These are phyloP conservation scores for Emergomyces pasteurianus DNA, from an alignment of 2,329 filamentous ascomycete genomes.

Conservation along the genomic window DNA sequence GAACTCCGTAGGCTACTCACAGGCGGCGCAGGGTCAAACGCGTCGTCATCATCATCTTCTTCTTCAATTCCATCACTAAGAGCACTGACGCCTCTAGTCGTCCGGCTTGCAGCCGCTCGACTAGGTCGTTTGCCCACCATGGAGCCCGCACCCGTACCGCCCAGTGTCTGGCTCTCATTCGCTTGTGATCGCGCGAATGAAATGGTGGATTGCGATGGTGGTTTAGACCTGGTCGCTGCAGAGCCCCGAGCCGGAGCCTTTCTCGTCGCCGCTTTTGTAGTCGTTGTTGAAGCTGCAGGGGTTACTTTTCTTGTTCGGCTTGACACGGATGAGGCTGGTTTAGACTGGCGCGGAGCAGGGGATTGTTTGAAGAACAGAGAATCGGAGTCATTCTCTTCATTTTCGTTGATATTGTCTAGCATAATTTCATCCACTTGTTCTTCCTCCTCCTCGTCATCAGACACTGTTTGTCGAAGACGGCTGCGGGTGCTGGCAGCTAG, in stretches of 20 bases:
- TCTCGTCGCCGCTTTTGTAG: slow-evolving; percentile 15
- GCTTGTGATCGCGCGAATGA: slow-evolving; percentile 31
- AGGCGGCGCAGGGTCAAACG: slow-evolving; percentile 35
- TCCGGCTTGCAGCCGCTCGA: slow-evolving; percentile 14
- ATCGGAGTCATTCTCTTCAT: slow-evolving; percentile 22
- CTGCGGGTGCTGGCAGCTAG: slow-evolving; percentile 10
- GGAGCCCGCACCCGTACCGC: slow-evolving; percentile 16
- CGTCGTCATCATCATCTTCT: slow-evolving; percentile 31
- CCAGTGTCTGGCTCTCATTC: slow-evolving; percentile 10
- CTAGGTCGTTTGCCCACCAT: slow-evolving; percentile 18
- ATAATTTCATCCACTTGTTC: slow-evolving; percentile 29
- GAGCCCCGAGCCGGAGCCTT: slow-evolving; percentile 22
- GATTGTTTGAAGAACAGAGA: slow-evolving; percentile 31
- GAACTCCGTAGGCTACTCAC: slow-evolving; percentile 13
- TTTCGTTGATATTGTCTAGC: slow-evolving; percentile 23
- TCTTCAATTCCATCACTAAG: slow-evolving; percentile 32
- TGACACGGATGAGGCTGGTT: neutral
- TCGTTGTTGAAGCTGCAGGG: slow-evolving; percentile 14
- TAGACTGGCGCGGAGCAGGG: slow-evolving; percentile 9
- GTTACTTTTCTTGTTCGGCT: slow-evolving; percentile 3
- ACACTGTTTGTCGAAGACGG: slow-evolving; percentile 20
- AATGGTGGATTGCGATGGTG: slow-evolving; percentile 29
- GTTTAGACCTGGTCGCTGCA: slow-evolving; percentile 19
- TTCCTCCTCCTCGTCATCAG: slow-evolving; percentile 26
- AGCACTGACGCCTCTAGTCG: slow-evolving; percentile 24